Percentiles rank a stretch among this genome's conserved stretches.
Evolutionary conservation across 2,329 filamentous ascomycete species (phyloP).

Genomic region (Xylariaceae sp.): DNA sequence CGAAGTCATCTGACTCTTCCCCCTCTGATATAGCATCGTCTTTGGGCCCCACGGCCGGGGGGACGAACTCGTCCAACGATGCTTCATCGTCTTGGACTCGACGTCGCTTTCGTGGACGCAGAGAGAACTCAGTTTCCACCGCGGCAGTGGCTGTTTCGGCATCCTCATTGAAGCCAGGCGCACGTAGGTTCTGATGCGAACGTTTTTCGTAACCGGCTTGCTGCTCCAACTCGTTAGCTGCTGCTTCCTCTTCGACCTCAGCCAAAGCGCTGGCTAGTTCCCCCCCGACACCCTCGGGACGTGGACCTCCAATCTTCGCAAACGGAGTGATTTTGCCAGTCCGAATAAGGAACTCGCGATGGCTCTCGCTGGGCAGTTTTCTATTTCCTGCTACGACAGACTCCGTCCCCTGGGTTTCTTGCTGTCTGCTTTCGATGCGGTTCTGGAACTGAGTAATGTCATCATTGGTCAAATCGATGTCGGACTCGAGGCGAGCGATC

Average conservation of each 20-base stretch:
- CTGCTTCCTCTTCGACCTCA: conserved; percentile 75
- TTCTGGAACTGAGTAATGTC: conserved; percentile 78
- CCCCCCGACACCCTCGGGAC: conserved; percentile 58
- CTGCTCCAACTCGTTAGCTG: conserved; percentile 45
- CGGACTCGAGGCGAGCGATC: conserved; percentile 60
- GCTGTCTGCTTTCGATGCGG: conserved; percentile 73
- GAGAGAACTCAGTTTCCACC: conserved; percentile 51
- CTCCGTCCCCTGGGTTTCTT: conserved; percentile 43
- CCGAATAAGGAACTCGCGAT: conserved; percentile 85
- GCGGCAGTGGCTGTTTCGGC: conserved; percentile 31
- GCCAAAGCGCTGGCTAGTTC: conserved; percentile 73
- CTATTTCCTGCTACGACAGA: conserved; percentile 46
- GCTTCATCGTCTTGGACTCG: conserved; percentile 34
- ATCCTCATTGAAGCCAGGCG: conserved; percentile 65
- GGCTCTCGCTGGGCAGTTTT: conserved; percentile 72
- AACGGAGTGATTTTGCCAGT: conserved; percentile 98
- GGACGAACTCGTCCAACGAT: conserved; percentile 46
- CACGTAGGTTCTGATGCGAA: conserved; percentile 70
- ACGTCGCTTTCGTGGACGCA: conserved; percentile 56
- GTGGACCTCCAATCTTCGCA: conserved; percentile 67
- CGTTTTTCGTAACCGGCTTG: conserved; percentile 44
- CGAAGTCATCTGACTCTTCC: conserved; percentile 37
- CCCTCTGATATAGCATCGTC: conserved; percentile 30
- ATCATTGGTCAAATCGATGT: conserved; percentile 60
- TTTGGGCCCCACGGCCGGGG: conserved; percentile 26